These are phyloP conservation scores for Cudoniella acicularis DNA, from an alignment of 495 filamentous ascomycete species.

Conservation along the genomic window DNA sequence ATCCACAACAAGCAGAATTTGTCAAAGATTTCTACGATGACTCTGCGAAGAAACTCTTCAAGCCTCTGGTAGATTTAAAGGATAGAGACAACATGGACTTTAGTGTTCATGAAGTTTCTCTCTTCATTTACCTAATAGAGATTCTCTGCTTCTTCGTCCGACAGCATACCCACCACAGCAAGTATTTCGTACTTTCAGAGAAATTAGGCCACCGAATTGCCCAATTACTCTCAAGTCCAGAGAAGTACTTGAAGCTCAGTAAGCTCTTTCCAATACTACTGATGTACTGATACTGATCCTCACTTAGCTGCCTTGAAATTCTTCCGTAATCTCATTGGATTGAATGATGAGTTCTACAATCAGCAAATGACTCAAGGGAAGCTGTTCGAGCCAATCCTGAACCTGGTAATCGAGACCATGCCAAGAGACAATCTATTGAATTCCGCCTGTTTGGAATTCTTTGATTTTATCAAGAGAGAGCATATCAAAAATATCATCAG, in stretches of 20 bases:
- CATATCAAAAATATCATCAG: slow-evolving; percentile 76
- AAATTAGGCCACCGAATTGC: slow-evolving; percentile 75
- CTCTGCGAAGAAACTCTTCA: slow-evolving; percentile 82
- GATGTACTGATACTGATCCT: not conserved
- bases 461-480: slow-evolving; percentile 85
- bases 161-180: slow-evolving; percentile 79
- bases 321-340: slow-evolving; percentile 80
- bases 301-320: slow-evolving; percentile 81
- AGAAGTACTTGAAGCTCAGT: slow-evolving; percentile 94
- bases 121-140: slow-evolving; percentile 89
- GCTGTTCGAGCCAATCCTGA: slow-evolving; percentile 82
- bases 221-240: slow-evolving; percentile 77
- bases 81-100: slow-evolving; percentile 51
- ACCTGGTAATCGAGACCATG: slow-evolving; percentile 86
- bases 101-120: slow-evolving; percentile 73
- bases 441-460: slow-evolving; percentile 94
- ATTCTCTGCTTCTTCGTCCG: slow-evolving; percentile 93
- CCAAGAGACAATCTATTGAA: slow-evolving; percentile 94
- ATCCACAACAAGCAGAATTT: slow-evolving; percentile 81
- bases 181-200: slow-evolving; percentile 81
- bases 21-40: slow-evolving; percentile 86
- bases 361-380: slow-evolving; percentile 79
- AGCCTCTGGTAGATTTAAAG: slow-evolving; percentile 80
- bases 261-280: slow-evolving; percentile 29
- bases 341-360: slow-evolving; percentile 91